Evolutionary conservation across 192 early-diverging fungal genomes (phyloP).

Genomic region (Martensiomyces pterosporus): DNA sequence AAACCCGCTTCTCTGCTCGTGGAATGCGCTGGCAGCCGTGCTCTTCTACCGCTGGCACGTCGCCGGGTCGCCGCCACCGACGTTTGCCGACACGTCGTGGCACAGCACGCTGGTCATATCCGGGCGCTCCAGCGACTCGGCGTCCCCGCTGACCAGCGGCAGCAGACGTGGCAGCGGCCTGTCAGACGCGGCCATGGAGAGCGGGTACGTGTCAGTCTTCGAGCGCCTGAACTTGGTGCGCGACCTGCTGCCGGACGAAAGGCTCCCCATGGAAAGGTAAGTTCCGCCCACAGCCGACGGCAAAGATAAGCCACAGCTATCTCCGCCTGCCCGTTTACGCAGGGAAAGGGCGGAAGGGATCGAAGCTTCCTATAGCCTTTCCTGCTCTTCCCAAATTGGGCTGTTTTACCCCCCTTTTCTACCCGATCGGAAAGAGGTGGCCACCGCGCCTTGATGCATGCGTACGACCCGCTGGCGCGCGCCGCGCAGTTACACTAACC

Average conservation of each 20-base stretch:
- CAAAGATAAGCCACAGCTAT: no score
- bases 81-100: constrained; percentile 36
- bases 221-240: constrained; percentile 29
- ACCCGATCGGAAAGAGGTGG: no score
- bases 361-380: no score
- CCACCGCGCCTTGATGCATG: no score
- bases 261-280: constrained; percentile 39
- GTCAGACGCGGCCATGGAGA: constrained; percentile 9
- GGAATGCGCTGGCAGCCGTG: constrained; percentile 39
- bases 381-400: no score
- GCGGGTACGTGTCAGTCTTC: constrained; percentile 9
- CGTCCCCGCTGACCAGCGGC: not conserved
- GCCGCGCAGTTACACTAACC: no score
- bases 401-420: no score
- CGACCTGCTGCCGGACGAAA: constrained; percentile 28
- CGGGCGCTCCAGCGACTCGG: constrained; percentile 3
- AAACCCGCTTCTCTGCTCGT: constrained; percentile 38
- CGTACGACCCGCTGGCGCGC: no score
- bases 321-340: no score
- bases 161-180: not conserved
- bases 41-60: constrained; percentile 49
- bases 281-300: no score
- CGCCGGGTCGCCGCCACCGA: constrained; percentile 19
- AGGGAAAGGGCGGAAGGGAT: not conserved
- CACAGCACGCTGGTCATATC: constrained; percentile 31